Conservation (phyloP, 176 grass and related monocot species). For the Cenchrus americanus region DNA sequence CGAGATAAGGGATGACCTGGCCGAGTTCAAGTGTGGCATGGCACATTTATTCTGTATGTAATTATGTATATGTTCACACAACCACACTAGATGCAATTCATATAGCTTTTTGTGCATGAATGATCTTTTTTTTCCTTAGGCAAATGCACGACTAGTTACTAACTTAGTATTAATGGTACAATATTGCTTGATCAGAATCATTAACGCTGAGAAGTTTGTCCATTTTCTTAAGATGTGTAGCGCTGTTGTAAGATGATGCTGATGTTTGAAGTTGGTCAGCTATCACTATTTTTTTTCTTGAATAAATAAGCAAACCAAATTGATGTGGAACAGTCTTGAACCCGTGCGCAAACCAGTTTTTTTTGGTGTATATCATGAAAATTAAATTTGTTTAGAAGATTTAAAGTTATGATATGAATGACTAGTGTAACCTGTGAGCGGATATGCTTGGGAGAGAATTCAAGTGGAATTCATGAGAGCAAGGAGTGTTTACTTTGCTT, state of each 20-base stretch:
- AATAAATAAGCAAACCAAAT: too few relatives aligned
- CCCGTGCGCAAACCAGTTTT: neutral
- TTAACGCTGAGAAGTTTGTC: neutral
- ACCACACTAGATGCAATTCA: neutral
- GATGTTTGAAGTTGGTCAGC: neutral
- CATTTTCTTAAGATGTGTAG: neutral
- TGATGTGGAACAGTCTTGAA: too few relatives aligned
- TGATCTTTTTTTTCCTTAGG: neutral
- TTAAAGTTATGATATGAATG: neutral
- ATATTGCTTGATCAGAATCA: neutral
- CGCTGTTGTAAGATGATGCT: too few relatives aligned
- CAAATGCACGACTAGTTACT: neutral
- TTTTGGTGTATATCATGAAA: neutral
- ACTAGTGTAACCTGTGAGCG: neutral
- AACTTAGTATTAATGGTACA: too few relatives aligned
- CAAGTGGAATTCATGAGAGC: neutral
- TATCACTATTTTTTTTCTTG: neutral
- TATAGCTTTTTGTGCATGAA: neutral
- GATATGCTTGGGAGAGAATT: neutral
- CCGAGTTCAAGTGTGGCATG: conserved; percentile 81
- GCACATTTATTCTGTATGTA: conserved; percentile 95
- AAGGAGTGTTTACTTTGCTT: neutral
- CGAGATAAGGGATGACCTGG: conserved; percentile 76
- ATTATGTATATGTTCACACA: neutral
- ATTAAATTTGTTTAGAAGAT: neutral